Evolutionary conservation across 106 monocot genomes (phyloP), one percentile per base, ranked within the genome.

Genomic region (Acanthochlamys bracteata): DNA sequence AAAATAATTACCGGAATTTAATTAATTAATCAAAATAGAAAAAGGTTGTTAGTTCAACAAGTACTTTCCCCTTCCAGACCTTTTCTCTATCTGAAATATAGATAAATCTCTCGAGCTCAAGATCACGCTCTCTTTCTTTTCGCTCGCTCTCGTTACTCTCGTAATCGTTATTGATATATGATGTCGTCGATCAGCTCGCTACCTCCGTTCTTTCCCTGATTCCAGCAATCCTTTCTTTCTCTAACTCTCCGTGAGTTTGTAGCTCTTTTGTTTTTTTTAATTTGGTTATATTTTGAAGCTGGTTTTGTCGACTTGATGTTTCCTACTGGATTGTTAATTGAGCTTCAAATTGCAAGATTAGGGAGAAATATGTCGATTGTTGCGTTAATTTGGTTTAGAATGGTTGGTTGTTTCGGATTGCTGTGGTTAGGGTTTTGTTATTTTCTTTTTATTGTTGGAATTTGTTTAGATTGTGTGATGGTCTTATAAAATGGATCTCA

Each of bases 171-270:
- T 42, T 19, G 65, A 42, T 51, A 51, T 39, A 73, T 52, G 66
- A 66, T 73, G 73, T 9, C 59, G 73, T 73, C 73, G 13, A 26
- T 23, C 65, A 43, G 49, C 24, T 57, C 58, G 60, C 41, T 60
- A 24, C 61, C n/a, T 53, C 74, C 53, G 25, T 42, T 51, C 53
- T 23, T 67, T 41, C 40, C 61, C 14, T 67, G 26, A 61, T 21
- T 60, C 54, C 60, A 19, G 53, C 24, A 39, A 20, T 6, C 24
- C 17, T 26, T 39, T 17, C 39, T 26, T 12, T 26, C 57, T 67
- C 17, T 33, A 10, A 60, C 49, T 49, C 24, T 21, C 40, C 4
- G 67, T 67, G 53, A 46, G 61, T 52, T 24, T 67, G 0, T 45
- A 4, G 20, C 20, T 7, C 4, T 4, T 63, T 42, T 43, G 2